These are phyloP conservation scores for Clarireedia monteithiana DNA, from an alignment of 2,329 filamentous ascomycete genomes.

Conservation along the genomic window DNA sequence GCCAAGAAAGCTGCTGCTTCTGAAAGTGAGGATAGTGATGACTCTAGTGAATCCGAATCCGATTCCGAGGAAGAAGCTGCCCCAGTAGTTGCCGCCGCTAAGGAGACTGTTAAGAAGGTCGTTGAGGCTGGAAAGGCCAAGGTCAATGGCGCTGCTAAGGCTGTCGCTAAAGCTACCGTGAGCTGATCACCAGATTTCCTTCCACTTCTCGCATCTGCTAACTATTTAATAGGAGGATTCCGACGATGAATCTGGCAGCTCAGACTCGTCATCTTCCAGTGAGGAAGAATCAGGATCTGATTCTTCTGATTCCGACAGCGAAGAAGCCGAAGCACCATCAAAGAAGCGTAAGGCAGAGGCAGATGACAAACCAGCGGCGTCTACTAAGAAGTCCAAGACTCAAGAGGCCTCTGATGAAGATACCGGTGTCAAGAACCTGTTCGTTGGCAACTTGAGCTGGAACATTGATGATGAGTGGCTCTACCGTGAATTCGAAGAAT, in stretches of 20 bases:
- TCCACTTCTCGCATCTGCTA: neutral
- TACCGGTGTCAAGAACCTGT: constrained; percentile 51
- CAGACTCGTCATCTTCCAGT: constrained; percentile 14
- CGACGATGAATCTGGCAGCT: constrained; percentile 6
- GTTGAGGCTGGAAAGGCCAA: constrained; percentile 22
- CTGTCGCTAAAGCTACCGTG: constrained; percentile 26
- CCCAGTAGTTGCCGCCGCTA: constrained; percentile 19
- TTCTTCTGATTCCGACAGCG: constrained; percentile 16
- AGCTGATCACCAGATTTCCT: constrained; percentile 10
- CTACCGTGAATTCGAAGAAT: constrained; percentile 57
- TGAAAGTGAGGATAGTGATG: constrained; percentile 23
- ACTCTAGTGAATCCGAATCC: constrained; percentile 24
- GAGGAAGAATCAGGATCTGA: constrained; percentile 20
- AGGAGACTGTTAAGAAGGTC: constrained; percentile 22
- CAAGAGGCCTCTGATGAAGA: constrained; percentile 32
- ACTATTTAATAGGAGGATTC: neutral
- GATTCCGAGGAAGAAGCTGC: constrained; percentile 20
- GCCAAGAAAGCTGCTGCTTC: constrained; percentile 24
- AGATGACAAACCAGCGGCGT: constrained; percentile 35
- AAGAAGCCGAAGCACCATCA: constrained; percentile 30
- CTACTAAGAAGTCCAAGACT: constrained; percentile 46
- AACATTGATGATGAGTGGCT: constrained; percentile 70
- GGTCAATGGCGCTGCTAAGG: constrained; percentile 26
- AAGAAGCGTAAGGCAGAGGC: constrained; percentile 57
- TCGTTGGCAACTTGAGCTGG: constrained; percentile 68